These are phyloP conservation scores for Rubroboletus satanas DNA, from an alignment of 768 basidiomycete genomes.

Conservation along the genomic window DNA sequence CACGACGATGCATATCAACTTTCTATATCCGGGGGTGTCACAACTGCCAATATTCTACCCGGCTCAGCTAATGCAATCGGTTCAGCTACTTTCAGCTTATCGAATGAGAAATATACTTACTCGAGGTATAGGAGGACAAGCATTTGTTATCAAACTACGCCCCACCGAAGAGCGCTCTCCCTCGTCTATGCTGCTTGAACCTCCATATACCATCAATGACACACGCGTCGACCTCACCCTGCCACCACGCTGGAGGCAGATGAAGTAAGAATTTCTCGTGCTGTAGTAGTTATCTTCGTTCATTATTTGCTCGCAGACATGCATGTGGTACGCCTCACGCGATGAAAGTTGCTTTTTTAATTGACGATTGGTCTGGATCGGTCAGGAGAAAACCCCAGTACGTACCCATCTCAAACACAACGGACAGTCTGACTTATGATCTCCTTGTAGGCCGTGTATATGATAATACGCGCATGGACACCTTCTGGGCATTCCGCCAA, in stretches of 20 bases:
- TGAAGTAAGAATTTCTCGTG: constrained; percentile 52
- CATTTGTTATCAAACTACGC: constrained; percentile 82
- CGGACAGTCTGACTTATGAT: neutral
- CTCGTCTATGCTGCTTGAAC: constrained; percentile 80
- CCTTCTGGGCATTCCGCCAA: constrained; percentile 49
- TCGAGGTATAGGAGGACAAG: constrained; percentile 65
- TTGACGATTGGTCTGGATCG: neutral
- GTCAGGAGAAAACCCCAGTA: constrained; percentile 49
- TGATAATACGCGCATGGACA: constrained; percentile 43
- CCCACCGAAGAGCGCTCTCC: constrained; percentile 72
- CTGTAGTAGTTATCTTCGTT: neutral
- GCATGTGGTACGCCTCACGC: constrained; percentile 46
- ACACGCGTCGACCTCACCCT: constrained; percentile 36
- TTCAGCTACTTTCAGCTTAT: constrained; percentile 29
- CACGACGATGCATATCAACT: constrained; percentile 74
- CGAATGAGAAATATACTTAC: constrained; percentile 7
- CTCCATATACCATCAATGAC: constrained; percentile 61
- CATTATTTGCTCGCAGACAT: constrained; percentile 38
- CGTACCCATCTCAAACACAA: neutral
- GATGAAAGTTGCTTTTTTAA: neutral
- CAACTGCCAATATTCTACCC: constrained; percentile 77
- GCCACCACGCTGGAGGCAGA: constrained; percentile 69
- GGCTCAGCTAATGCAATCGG: constrained; percentile 76
- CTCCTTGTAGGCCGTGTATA: constrained; percentile 26
- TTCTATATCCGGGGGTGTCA: constrained; percentile 84